phyloP scores from a whole-genome alignment of 2,329 filamentous ascomycete species.

The Xylaria sp. region DNA sequence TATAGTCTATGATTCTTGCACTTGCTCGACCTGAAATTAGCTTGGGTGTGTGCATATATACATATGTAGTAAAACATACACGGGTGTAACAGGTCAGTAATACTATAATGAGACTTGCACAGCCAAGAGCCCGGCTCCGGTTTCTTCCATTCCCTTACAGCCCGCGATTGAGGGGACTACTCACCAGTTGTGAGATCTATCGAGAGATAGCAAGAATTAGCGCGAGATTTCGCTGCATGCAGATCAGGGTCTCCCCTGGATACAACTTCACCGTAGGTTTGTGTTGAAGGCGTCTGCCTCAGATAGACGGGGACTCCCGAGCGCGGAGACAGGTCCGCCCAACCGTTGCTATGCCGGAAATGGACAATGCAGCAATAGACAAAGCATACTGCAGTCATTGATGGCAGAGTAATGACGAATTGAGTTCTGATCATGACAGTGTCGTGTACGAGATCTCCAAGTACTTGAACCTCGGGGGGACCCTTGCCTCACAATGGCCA shows the following conservation, averaged over 20 bases:
- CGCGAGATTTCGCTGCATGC: slow-evolving; percentile 7
- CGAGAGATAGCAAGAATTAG: slow-evolving; percentile 1
- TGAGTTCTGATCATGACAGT: slow-evolving; percentile 4
- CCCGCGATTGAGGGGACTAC: not conserved
- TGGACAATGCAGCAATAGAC: slow-evolving; percentile 4
- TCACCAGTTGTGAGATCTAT: slow-evolving; percentile 6
- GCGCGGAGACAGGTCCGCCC: not conserved
- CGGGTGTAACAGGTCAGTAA: not conserved
- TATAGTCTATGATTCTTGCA: slow-evolving; percentile 11
- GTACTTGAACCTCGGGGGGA: slow-evolving; percentile 13
- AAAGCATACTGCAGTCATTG: slow-evolving; percentile 6
- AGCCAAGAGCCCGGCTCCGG: not conserved
- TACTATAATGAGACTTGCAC: not conserved
- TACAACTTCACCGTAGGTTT: slow-evolving; percentile 5
- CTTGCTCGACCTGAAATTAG: not conserved
- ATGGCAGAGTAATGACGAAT: slow-evolving; percentile 22
- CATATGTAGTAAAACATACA: not conserved
- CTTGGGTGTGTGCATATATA: not conserved
- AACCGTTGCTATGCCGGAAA: slow-evolving; percentile 12
- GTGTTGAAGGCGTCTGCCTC: slow-evolving; percentile 3
- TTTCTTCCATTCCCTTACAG: not conserved
- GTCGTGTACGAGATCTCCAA: not conserved
- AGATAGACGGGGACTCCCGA: not conserved
- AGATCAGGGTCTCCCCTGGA: slow-evolving; percentile 19
- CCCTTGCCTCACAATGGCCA: not conserved